phyloP scores from a whole-genome alignment of 257 asterid species.

The Solanum piurae region DNA sequence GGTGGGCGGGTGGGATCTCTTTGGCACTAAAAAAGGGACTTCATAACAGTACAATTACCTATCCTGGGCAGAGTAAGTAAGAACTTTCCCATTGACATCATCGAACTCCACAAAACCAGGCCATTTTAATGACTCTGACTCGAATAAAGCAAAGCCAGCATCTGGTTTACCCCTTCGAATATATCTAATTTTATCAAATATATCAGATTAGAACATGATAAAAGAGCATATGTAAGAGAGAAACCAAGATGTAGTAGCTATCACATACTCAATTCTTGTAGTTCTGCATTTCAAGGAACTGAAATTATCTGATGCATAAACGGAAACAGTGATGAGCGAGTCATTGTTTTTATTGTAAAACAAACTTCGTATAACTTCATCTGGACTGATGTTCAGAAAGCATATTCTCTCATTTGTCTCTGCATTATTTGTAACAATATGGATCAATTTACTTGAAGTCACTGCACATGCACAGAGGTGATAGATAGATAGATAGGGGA shows the following conservation, averaged over 20 bases:
- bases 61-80: constrained; percentile 89
- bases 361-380: constrained; percentile 96
- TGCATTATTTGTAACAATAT: constrained; percentile 1
- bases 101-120: constrained; percentile 99
- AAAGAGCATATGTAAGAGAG: neutral
- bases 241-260: constrained; percentile 1
- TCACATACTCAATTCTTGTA: constrained; percentile 85
- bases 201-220: neutral
- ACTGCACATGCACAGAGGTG: neutral
- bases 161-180: constrained; percentile 90
- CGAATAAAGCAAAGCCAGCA: constrained; percentile 94
- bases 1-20: neutral
- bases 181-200: constrained; percentile 34
- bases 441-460: neutral
- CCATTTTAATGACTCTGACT: constrained; percentile 96
- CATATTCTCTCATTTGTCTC: constrained; percentile 67
- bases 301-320: constrained; percentile 91
- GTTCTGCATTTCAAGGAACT: constrained; percentile 94
- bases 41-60: constrained; percentile 30
- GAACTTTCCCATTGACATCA: constrained; percentile 97
- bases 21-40: neutral
- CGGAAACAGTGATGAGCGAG: constrained; percentile 94
- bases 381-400: constrained; percentile 88
- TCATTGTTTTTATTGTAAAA: constrained; percentile 96
- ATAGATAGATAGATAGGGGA: neutral